These are phyloP conservation scores for Collybia sordida DNA, from an alignment of 768 basidiomycete genomes.

Conservation along the genomic window DNA sequence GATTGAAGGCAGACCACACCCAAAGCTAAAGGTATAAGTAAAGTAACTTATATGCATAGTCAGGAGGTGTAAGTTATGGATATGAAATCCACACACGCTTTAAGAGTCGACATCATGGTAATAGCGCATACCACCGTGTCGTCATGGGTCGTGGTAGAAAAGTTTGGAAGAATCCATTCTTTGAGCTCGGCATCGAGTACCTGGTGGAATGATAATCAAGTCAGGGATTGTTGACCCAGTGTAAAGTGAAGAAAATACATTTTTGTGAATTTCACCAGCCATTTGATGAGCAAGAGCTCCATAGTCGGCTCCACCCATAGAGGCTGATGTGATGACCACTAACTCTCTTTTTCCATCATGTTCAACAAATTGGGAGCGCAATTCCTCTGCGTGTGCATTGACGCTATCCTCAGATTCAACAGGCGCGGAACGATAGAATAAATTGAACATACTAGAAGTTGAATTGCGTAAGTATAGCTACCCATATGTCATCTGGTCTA, in stretches of 20 bases:
- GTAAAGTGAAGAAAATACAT: constrained; percentile 13
- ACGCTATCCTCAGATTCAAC: constrained; percentile 17
- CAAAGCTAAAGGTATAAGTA: constrained; percentile 24
- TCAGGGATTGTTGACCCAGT: too few species aligned
- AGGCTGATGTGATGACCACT: constrained; percentile 10
- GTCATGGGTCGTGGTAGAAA: constrained; percentile 41
- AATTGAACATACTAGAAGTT: constrained; percentile 28
- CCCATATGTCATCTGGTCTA: constrained; percentile 50
- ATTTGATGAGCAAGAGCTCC: constrained; percentile 23
- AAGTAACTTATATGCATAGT: constrained; percentile 27
- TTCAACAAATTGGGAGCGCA: constrained; percentile 29
- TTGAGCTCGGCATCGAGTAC: constrained; percentile 24
- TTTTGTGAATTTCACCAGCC: constrained; percentile 19
- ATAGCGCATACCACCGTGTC: constrained; percentile 38
- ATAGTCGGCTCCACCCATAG: constrained; percentile 18
- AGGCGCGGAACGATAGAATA: not conserved
- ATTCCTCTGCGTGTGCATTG: constrained; percentile 30
- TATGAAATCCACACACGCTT: constrained; percentile 9
- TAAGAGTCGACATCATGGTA: constrained; percentile 41
- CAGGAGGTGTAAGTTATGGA: not conserved
- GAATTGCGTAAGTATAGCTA: constrained; percentile 39
- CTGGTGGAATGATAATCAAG: not conserved
- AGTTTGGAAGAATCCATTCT: constrained; percentile 41
- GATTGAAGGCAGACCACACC: constrained; percentile 43
- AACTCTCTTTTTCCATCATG: constrained; percentile 24